These are phyloP conservation scores for Xylaria sp. DNA, from an alignment of 2,329 filamentous ascomycete genomes.

Conservation along the genomic window DNA sequence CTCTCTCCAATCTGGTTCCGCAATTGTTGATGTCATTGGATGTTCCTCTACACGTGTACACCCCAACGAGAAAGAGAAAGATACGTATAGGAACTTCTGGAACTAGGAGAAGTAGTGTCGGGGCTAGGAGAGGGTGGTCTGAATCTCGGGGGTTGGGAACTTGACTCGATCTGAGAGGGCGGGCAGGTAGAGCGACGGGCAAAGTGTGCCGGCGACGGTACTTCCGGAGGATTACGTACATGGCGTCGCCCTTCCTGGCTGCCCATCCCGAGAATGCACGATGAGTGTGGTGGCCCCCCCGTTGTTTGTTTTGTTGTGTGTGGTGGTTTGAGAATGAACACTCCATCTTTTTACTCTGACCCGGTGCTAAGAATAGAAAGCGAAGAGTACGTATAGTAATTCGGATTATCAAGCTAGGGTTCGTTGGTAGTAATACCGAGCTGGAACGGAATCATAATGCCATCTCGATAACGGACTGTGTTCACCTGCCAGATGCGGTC, in stretches of 20 bases:
- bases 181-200: too few relatives aligned
- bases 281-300: neutral
- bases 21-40: neutral
- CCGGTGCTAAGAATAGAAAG: too few relatives aligned
- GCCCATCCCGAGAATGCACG: too few relatives aligned
- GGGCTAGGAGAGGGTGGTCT: neutral
- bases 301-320: neutral
- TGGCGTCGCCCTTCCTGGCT: neutral
- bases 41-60: neutral
- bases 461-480: too few relatives aligned
- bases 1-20: neutral
- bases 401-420: too few relatives aligned
- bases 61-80: neutral
- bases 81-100: too few relatives aligned
- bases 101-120: neutral
- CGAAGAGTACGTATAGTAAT: too few relatives aligned
- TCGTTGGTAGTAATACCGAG: too few relatives aligned
- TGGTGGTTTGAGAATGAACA: too few relatives aligned
- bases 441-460: too few relatives aligned
- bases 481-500: too few relatives aligned
- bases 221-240: neutral
- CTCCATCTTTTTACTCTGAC: too few relatives aligned
- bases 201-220: neutral
- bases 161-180: neutral
- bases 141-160: neutral